Conservation (phyloP, 257 asterid species). For the Gardenia jasminoides region DNA sequence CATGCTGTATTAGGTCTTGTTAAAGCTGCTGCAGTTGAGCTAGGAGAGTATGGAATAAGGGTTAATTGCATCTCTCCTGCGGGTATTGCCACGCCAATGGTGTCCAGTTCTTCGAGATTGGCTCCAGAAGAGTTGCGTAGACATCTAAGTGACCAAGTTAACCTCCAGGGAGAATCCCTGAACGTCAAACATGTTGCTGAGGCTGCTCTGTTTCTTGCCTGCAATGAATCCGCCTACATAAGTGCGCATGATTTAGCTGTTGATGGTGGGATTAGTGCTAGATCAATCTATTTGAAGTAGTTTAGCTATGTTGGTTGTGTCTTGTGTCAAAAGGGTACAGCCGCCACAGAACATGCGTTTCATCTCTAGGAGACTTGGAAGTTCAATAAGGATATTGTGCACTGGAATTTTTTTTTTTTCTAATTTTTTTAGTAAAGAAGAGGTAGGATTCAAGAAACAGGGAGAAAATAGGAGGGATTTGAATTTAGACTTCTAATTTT, state of each 20-base stretch:
- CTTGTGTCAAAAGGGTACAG: too few species aligned
- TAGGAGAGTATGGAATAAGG: conserved; percentile 13
- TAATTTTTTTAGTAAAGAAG: too few species aligned
- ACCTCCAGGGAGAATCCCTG: conserved; percentile 3
- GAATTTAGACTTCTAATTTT: too few species aligned
- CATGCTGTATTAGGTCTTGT: conserved; percentile 13
- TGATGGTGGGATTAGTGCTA: conserved; percentile 12
- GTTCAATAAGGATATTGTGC: too few species aligned
- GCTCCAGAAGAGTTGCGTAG: background rate
- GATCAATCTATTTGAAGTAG: background rate
- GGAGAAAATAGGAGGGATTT: too few species aligned
- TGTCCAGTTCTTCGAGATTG: background rate
- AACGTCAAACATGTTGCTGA: conserved; percentile 4
- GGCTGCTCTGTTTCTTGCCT: conserved; percentile 8
- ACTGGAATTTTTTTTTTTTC: too few species aligned
- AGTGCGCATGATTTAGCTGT: conserved; percentile 7
- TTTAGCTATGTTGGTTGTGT: too few species aligned
- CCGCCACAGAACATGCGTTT: too few species aligned
- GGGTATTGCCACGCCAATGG: background rate
- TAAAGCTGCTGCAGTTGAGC: conserved; percentile 3
- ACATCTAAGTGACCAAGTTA: background rate
- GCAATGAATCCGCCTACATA: conserved; percentile 5
- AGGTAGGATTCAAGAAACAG: too few species aligned
- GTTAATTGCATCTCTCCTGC: conserved; percentile 14
- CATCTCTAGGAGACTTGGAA: too few species aligned